phyloP scores from a whole-genome alignment of 305 asterid species.

The Solanum hybrid region DNA sequence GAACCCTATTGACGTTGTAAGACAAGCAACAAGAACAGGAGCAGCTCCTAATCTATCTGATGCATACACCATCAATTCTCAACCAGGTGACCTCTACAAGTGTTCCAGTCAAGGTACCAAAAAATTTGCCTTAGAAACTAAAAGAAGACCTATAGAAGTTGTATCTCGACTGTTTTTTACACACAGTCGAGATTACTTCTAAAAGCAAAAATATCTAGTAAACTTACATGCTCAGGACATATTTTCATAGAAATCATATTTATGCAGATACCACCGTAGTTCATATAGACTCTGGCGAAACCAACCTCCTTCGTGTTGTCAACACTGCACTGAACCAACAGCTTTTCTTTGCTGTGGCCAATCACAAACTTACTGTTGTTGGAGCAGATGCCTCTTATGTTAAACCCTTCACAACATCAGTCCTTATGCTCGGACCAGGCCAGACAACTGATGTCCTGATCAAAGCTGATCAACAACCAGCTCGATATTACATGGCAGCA shows the following conservation, averaged over 20 bases:
- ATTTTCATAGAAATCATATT: neutral
- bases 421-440: conserved; percentile 82
- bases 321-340: conserved; percentile 67
- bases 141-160: neutral
- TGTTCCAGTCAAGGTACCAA: conserved; percentile 48
- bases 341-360: conserved; percentile 66
- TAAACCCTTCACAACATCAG: conserved; percentile 68
- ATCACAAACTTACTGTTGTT: conserved; percentile 59
- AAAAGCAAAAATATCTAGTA: neutral
- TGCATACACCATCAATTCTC: conserved; percentile 75
- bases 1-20: conserved; percentile 60
- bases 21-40: conserved; percentile 64
- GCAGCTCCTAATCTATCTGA: conserved; percentile 66
- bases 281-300: conserved; percentile 45
- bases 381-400: conserved; percentile 76
- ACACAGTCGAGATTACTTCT: neutral
- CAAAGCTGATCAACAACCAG: conserved; percentile 48
- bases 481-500: conserved; percentile 58
- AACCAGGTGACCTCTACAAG: conserved; percentile 75
- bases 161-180: neutral
- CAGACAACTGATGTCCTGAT: conserved; percentile 79
- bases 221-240: neutral
- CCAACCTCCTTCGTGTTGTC: conserved; percentile 49
- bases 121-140: neutral
- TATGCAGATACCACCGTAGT: conserved; percentile 28